Evolutionary conservation across 1,139 yeast genomes (phyloP).

Genomic region (Kodamaea arcana): DNA sequence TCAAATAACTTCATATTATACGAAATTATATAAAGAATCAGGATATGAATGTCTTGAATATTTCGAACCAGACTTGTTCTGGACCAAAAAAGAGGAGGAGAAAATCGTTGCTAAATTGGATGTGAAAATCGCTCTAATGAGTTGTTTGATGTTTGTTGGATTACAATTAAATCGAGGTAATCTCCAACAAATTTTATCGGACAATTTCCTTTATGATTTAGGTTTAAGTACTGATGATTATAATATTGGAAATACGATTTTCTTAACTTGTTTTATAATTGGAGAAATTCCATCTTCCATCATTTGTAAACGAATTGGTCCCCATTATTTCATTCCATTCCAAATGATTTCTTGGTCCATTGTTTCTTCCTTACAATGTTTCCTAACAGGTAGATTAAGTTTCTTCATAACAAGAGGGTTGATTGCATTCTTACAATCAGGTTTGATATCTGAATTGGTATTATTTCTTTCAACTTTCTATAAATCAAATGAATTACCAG

Average conservation of each 20-base stretch:
- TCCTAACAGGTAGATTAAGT: constrained; percentile 20
- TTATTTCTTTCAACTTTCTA: constrained; percentile 26
- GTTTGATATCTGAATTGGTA: constrained; percentile 31
- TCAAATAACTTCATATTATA: constrained; percentile 15
- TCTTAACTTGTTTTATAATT: constrained; percentile 23
- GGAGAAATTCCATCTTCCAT: constrained; percentile 35
- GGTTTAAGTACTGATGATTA: constrained; percentile 27
- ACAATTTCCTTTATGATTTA: constrained; percentile 27
- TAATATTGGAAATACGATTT: constrained; percentile 30
- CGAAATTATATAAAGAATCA: constrained; percentile 15
- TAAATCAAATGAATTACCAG: constrained; percentile 23
- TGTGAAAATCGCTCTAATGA: constrained; percentile 24
- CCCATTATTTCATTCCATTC: constrained; percentile 29
- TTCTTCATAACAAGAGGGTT: constrained; percentile 26
- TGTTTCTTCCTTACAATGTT: constrained; percentile 26
- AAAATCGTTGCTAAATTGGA: constrained; percentile 21
- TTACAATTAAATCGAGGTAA: constrained; percentile 33
- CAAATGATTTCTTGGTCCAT: constrained; percentile 32
- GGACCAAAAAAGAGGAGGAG: constrained; percentile 21
- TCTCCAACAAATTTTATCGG: constrained; percentile 30
- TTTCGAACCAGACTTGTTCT: constrained; percentile 20
- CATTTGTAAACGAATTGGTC: constrained; percentile 29
- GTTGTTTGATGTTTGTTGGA: constrained; percentile 29
- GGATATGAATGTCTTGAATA: constrained; percentile 19
- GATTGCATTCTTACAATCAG: constrained; percentile 28